phyloP scores from a whole-genome alignment of 2,329 filamentous ascomycete species.

The Trichophyton mentagrophytes region DNA sequence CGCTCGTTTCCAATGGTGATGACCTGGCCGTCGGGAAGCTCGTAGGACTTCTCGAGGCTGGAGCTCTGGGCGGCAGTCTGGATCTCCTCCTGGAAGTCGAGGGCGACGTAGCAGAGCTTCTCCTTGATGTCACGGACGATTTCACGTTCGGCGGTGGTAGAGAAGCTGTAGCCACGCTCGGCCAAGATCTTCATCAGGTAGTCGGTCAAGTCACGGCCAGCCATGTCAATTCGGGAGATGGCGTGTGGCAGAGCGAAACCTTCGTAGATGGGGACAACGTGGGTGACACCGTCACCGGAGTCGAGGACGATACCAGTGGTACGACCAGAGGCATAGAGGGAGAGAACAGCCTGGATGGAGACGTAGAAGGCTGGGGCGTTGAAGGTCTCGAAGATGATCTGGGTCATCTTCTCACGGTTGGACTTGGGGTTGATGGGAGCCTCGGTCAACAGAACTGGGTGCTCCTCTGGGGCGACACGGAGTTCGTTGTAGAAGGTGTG shows the following conservation, averaged over 20 bases:
- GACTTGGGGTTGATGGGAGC: constrained; percentile 99
- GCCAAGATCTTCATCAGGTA: constrained; percentile 99
- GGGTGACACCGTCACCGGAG: constrained; percentile 99
- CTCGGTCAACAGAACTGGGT: constrained; percentile 97
- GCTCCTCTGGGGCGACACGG: constrained; percentile 98
- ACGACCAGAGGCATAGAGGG: constrained; percentile 98
- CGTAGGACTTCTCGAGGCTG: constrained; percentile 98
- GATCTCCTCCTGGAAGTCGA: constrained; percentile 99
- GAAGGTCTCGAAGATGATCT: constrained; percentile 99
- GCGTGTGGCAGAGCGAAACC: constrained; percentile 99
- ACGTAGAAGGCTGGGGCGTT: constrained; percentile 99
- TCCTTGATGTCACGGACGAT: constrained; percentile 99
- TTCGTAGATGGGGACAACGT: constrained; percentile 99
- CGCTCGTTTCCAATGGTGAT: constrained; percentile 99
- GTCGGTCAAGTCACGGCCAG: constrained; percentile 98
- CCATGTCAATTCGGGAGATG: constrained; percentile 99
- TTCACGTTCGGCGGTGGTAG: constrained; percentile 99
- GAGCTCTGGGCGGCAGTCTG: constrained; percentile 99
- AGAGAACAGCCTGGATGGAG: constrained; percentile 98
- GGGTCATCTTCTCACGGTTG: constrained; percentile 99
- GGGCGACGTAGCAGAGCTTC: constrained; percentile 99
- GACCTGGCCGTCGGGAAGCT: constrained; percentile 98
- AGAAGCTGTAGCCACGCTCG: constrained; percentile 99
- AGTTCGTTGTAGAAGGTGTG: constrained; percentile 99
- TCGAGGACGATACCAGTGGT: constrained; percentile 99